Evolutionary conservation across 2,329 filamentous ascomycete species (phyloP).

Genomic region (Phialophora verrucosa): DNA sequence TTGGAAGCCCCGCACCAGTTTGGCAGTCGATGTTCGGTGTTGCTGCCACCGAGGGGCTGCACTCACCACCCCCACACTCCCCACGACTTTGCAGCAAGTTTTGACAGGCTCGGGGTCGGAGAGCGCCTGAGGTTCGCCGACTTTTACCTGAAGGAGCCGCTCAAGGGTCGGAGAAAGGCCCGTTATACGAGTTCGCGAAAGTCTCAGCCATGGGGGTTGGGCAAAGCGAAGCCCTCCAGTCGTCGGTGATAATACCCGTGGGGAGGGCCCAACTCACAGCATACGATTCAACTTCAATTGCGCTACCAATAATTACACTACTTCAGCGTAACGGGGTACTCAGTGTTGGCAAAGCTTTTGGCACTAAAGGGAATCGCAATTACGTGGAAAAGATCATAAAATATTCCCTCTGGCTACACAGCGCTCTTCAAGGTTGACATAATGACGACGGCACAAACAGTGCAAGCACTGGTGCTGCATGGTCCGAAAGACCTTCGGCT

Average conservation of each 20-base stretch:
- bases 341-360: background rate
- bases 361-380: background rate
- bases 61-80: constrained; percentile 17
- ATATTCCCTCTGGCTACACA: background rate
- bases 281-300: background rate
- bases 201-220: background rate
- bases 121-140: constrained; percentile 22
- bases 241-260: background rate
- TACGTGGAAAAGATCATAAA: background rate
- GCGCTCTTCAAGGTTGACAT: background rate
- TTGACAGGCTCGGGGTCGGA: constrained; percentile 5
- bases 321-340: background rate
- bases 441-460: constrained; percentile 28
- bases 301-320: background rate
- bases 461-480: constrained; percentile 60
- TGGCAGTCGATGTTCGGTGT: too few species aligned
- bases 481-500: constrained; percentile 66
- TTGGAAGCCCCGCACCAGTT: constrained; percentile 18
- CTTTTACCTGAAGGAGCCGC: constrained; percentile 10
- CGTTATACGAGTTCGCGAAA: background rate
- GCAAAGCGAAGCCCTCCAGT: background rate
- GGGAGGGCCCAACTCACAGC: background rate
- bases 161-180: constrained; percentile 17
- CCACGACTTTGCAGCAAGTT: constrained; percentile 11
- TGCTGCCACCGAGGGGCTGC: constrained; percentile 12